Evolutionary conservation across 306 rosid genomes (phyloP).

Genomic region (Pyrus betulifolia): DNA sequence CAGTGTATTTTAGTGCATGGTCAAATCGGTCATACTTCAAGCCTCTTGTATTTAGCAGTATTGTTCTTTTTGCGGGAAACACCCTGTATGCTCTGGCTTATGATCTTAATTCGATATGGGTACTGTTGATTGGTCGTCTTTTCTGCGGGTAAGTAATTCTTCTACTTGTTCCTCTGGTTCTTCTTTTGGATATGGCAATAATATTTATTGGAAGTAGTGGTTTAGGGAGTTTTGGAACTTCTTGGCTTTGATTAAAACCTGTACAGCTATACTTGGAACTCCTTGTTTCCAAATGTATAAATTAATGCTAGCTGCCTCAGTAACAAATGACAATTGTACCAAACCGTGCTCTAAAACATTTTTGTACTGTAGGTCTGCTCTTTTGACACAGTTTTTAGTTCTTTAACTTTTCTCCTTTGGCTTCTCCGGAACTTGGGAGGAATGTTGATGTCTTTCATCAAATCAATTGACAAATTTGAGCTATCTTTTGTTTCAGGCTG

Average conservation of each 20-base stretch:
- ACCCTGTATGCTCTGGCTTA: slow-evolving; percentile 83
- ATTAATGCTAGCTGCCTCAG: neutral
- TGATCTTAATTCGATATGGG: slow-evolving; percentile 72
- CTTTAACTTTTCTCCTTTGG: neutral
- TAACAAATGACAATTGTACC: neutral
- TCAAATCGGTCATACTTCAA: slow-evolving; percentile 87
- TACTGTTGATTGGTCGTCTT: slow-evolving; percentile 91
- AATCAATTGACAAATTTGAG: slow-evolving; percentile 9
- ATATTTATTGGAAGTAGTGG: neutral
- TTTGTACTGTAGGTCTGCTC: neutral
- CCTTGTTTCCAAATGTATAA: neutral
- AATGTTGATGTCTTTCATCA: neutral
- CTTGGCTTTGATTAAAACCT: neutral
- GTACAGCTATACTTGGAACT: neutral
- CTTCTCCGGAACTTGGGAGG: neutral
- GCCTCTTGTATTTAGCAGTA: slow-evolving; percentile 94
- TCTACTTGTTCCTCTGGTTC: slow-evolving; percentile 3
- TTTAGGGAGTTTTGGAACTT: neutral
- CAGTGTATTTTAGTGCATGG: slow-evolving; percentile 99
- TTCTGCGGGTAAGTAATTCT: slow-evolving; percentile 78
- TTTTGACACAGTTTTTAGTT: neutral
- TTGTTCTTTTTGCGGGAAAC: slow-evolving; percentile 74
- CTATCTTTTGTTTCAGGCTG: slow-evolving; percentile 43
- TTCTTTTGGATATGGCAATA: slow-evolving; percentile 1
- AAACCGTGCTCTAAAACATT: neutral